Evolutionary conservation across 1,284 basidiomycete genomes (phyloP).

Genomic region (Ganoderma sinense): DNA sequence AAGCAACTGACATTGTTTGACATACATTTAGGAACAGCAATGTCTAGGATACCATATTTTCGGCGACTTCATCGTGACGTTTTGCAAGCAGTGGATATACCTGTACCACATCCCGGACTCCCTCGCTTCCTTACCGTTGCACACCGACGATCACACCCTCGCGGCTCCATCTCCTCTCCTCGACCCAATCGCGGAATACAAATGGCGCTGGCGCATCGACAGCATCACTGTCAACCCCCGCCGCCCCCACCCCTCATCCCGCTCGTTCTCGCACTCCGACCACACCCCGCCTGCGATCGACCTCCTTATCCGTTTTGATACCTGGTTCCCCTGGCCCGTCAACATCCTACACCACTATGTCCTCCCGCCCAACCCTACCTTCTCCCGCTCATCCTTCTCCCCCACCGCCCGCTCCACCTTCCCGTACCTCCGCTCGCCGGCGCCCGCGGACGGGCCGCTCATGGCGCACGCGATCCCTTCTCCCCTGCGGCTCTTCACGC

Average conservation of each 20-base stretch:
- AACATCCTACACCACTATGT: conserved; percentile 71
- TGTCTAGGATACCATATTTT: conserved; percentile 47
- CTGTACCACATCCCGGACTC: conserved; percentile 32
- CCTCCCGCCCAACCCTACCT: conserved; percentile 53
- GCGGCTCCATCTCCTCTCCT: conserved; percentile 30
- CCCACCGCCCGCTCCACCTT: conserved; percentile 24
- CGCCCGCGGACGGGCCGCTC: conserved; percentile 1
- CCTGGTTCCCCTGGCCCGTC: conserved; percentile 70
- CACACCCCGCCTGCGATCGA: conserved; percentile 49
- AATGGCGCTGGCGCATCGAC: conserved; percentile 65
- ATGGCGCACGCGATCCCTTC: conserved; percentile 57
- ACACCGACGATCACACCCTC: neutral
- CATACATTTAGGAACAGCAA: conserved; percentile 32
- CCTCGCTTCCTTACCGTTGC: neutral
- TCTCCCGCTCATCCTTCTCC: conserved; percentile 36
- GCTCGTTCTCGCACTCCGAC: conserved; percentile 14
- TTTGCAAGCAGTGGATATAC: conserved; percentile 40
- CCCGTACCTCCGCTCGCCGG: conserved; percentile 19
- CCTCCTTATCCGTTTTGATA: conserved; percentile 65
- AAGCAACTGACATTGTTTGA: neutral
- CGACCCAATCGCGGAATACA: conserved; percentile 52
- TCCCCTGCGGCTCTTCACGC: conserved; percentile 64
- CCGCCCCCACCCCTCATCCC: conserved; percentile 33
- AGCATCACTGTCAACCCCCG: conserved; percentile 48
- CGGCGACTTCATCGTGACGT: conserved; percentile 37